A percentile compares a stretch with the other conserved stretches of the same genome.
These are phyloP conservation scores for Aspergillus sp. DNA, from an alignment of 2,329 filamentous ascomycete species.

Conservation along the genomic window DNA sequence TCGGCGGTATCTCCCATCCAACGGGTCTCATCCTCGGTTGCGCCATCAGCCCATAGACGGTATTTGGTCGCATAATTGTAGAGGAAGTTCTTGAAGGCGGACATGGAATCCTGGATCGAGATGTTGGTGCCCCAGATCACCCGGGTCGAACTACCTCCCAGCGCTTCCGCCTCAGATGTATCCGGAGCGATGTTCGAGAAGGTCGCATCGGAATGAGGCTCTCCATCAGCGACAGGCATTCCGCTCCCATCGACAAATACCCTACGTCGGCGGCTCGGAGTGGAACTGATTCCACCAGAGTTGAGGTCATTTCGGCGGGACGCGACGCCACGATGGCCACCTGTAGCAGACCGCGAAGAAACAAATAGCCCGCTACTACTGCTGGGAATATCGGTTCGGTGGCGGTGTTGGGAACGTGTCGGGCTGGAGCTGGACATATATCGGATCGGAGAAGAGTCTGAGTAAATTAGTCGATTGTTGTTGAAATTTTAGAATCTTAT, in stretches of 20 bases:
- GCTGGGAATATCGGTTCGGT: constrained; percentile 65
- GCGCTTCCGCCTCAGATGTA: constrained; percentile 81
- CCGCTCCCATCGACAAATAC: constrained; percentile 59
- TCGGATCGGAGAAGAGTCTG: constrained; percentile 86
- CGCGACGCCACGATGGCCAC: constrained; percentile 40
- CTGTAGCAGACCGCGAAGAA: constrained; percentile 46
- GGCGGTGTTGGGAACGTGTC: constrained; percentile 48
- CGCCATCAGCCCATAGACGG: constrained; percentile 81
- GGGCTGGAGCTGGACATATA: constrained; percentile 89
- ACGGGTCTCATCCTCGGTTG: constrained; percentile 65
- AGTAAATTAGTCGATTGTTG: not conserved
- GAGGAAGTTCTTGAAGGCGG: constrained; percentile 83
- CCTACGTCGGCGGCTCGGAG: constrained; percentile 47
- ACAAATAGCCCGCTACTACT: constrained; percentile 86
- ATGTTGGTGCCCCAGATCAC: constrained; percentile 98
- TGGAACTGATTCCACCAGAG: constrained; percentile 59
- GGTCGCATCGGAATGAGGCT: constrained; percentile 51
- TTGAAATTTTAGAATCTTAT: not conserved
- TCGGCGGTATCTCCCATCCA: constrained; percentile 60
- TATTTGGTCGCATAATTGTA: constrained; percentile 90
- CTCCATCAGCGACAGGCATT: constrained; percentile 46
- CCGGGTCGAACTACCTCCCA: constrained; percentile 72
- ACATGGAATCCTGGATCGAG: constrained; percentile 81
- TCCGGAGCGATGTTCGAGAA: constrained; percentile 66
- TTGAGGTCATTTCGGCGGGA: constrained; percentile 78